phyloP scores from a whole-genome alignment of 352 stramenopile species.

The Bremia lactucae region DNA sequence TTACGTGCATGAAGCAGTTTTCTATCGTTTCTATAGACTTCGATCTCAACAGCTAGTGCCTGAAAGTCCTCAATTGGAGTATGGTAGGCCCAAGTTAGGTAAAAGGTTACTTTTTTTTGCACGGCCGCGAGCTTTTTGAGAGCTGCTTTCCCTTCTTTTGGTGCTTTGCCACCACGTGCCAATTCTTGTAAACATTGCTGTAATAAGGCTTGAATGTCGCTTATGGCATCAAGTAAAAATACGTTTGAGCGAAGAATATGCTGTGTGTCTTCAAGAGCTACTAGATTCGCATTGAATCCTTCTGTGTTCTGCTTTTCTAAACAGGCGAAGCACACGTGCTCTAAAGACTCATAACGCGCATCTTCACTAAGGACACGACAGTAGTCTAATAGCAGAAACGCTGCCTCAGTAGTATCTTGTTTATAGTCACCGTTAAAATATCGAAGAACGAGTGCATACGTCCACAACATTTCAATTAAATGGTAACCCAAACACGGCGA shows the following conservation, averaged over 20 bases:
- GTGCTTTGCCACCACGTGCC: not conserved
- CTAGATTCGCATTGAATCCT: slow-evolving; percentile 9
- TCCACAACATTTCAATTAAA: slow-evolving; percentile 56
- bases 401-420: slow-evolving; percentile 43
- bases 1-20: slow-evolving; percentile 4
- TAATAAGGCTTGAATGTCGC: slow-evolving; percentile 37
- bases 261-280: slow-evolving; percentile 34
- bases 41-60: slow-evolving; percentile 13
- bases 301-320: slow-evolving; percentile 18
- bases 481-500: slow-evolving; percentile 44
- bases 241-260: slow-evolving; percentile 25
- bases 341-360: slow-evolving; percentile 33
- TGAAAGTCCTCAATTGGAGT: slow-evolving; percentile 14
- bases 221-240: slow-evolving; percentile 61
- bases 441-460: slow-evolving; percentile 59
- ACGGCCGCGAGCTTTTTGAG: slow-evolving; percentile 22
- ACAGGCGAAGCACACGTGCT: slow-evolving; percentile 35
- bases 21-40: slow-evolving; percentile 12
- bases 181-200: slow-evolving; percentile 22
- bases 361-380: slow-evolving; percentile 39
- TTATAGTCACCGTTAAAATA: slow-evolving; percentile 70
- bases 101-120: slow-evolving; percentile 53
- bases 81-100: slow-evolving; percentile 35
- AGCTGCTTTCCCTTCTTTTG: slow-evolving; percentile 18
- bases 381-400: slow-evolving; percentile 31